Conservation (phyloP, 352 stramenopile genomes). For the Thraustotheca clavata region DNA sequence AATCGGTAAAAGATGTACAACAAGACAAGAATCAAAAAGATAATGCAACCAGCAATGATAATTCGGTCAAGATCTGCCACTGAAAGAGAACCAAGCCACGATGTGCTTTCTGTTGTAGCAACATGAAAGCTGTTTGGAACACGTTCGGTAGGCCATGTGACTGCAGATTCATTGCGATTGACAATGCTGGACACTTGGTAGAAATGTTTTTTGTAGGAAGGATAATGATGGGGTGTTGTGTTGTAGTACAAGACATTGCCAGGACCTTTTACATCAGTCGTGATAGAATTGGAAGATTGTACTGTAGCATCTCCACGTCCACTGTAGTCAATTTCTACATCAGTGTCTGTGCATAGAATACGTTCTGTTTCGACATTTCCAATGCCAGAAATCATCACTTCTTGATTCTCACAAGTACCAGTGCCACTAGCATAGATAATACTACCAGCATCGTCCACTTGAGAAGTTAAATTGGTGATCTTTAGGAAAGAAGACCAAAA, state of each 20-base stretch:
- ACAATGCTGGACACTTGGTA: background rate
- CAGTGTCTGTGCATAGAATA: constrained; percentile 2
- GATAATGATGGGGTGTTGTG: constrained; percentile 12
- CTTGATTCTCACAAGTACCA: background rate
- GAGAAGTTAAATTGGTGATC: background rate
- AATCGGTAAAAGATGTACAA: constrained; percentile 6
- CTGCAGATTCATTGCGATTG: background rate
- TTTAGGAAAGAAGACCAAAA: background rate
- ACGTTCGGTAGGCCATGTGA: background rate
- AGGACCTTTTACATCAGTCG: constrained; percentile 13
- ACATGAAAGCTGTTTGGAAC: constrained; percentile 7
- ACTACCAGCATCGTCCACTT: background rate
- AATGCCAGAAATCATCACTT: constrained; percentile 3
- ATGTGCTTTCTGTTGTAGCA: background rate
- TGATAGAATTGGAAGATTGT: constrained; percentile 6
- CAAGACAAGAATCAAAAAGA: constrained; percentile 13
- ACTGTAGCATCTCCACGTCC: constrained; percentile 10
- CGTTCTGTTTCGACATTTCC: constrained; percentile 6
- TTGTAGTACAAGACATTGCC: constrained; percentile 21
- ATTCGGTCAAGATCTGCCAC: constrained; percentile 15
- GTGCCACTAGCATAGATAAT: constrained; percentile 8
- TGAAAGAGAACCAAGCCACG: constrained; percentile 12
- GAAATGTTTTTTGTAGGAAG: constrained; percentile 21
- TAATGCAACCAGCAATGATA: constrained; percentile 15
- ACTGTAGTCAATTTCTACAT: constrained; percentile 11